Evolutionary conservation across 1,139 yeast species (phyloP), one percentile per base, ranked within the genome.

Genomic region (Saccharomyces hybrid): DNA sequence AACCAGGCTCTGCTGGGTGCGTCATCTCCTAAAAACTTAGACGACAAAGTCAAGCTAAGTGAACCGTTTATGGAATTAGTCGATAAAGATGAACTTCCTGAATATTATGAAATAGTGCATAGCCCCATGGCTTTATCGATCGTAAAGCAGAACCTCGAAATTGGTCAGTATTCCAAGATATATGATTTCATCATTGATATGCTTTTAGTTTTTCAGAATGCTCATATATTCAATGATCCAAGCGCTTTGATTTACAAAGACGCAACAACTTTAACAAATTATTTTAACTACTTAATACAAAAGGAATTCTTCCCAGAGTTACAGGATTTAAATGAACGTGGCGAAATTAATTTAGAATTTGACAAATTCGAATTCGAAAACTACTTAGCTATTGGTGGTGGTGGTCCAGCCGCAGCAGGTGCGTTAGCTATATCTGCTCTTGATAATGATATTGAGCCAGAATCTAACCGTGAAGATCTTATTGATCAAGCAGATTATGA

Each of bases 61-160:
- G 79, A 74, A 2, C 85, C 87, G 0, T 83, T 82, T 60, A 64
- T 81, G 70, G 84, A 82, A 25, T 76, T 78, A 52, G 83, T 82
- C 5, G 81, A 80, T 61, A 74, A 73, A 23, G 76, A 75, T 5
- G 77, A 75, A 56, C 78, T 81, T 56, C 84, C 86, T 0, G 87
- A 82, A 58, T 83, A 83, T 66, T 77, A 77, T 63, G 76, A 76
- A 55, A 72, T 79, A 13, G 80, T 83, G 32, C 73, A 77, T 49
- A 73, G 73, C 49, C 88, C 88, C 25, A 81, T 83, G 58, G 78
- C 87, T 1, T 76, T 83, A 61, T 74, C 74, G 51, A 70, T 73
- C 49, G 76, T 83, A 13, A 69, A 74, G 53, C 67, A 67, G 13
- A 74, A 74, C 49, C 63, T 82, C 32, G 76, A 76, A 25, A 69